These are phyloP conservation scores for Blastocystis sp. DNA, from an alignment of 352 stramenopile species.

Conservation along the genomic window DNA sequence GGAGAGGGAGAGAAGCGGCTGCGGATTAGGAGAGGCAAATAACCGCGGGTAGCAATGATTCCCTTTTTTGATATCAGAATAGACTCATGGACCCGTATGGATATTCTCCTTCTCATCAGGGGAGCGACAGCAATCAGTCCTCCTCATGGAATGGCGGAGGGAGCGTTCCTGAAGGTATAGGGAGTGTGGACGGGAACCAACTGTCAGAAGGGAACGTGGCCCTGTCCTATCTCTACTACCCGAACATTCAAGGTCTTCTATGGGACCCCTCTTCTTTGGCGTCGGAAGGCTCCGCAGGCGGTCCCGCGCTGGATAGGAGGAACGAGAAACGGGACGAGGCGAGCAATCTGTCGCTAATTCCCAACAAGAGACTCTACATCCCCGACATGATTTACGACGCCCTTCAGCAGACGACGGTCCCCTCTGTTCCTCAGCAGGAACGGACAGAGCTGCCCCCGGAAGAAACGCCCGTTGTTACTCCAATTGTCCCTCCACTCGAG, in stretches of 20 bases:
- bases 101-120: background rate
- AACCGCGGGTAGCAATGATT: background rate
- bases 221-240: background rate
- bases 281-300: too few species aligned
- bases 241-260: background rate
- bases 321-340: background rate
- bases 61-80: background rate
- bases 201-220: background rate
- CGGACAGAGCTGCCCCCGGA: background rate
- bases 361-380: background rate
- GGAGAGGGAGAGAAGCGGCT: too few species aligned
- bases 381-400: background rate
- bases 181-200: background rate
- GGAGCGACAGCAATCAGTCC: background rate
- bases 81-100: background rate
- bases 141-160: background rate
- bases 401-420: constrained; percentile 34
- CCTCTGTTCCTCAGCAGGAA: background rate
- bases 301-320: background rate
- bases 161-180: background rate
- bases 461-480: background rate
- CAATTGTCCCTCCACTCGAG: constrained; percentile 17
- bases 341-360: background rate
- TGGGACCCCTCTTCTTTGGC: background rate
- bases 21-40: too few species aligned